Conservation (phyloP, 148 eudicot species). For the Rhododendron griersonianum region DNA sequence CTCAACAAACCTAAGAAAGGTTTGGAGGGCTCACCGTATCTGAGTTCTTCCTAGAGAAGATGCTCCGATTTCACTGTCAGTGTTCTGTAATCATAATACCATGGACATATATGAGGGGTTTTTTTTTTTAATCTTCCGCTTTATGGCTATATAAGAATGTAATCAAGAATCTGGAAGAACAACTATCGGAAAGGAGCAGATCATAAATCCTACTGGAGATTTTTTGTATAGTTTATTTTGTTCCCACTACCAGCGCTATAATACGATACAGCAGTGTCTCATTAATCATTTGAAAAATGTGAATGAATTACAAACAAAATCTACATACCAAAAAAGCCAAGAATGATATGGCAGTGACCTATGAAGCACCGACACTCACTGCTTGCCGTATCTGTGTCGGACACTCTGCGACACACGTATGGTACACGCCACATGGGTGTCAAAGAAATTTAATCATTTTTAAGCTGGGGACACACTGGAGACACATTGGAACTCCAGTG, state of each 20-base stretch:
- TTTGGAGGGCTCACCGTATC: conserved; percentile 49
- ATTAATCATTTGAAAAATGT: not conserved
- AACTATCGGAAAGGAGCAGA: not conserved
- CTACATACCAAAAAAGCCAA: not conserved
- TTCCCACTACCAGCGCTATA: not conserved
- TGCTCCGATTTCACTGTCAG: conserved; percentile 70
- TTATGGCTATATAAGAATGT: not conserved
- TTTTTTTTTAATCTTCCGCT: not conserved
- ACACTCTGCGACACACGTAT: not conserved
- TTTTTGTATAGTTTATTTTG: not conserved
- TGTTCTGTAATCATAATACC: conserved; percentile 50
- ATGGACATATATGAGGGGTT: not conserved
- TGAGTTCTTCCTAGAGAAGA: conserved; percentile 73
- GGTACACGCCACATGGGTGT: not conserved
- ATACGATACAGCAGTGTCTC: not conserved
- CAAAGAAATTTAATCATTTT: no score
- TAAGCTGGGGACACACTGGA: no score
- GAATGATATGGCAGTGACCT: not conserved
- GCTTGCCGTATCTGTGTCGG: not conserved
- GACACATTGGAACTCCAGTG: no score
- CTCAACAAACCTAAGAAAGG: not conserved
- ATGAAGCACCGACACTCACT: no score
- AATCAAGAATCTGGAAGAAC: not conserved
- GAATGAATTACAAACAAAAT: not conserved
- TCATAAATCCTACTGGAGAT: not conserved